phyloP scores from a whole-genome alignment of 2,329 filamentous ascomycete species.

The Trichoderma koningiopsis region DNA sequence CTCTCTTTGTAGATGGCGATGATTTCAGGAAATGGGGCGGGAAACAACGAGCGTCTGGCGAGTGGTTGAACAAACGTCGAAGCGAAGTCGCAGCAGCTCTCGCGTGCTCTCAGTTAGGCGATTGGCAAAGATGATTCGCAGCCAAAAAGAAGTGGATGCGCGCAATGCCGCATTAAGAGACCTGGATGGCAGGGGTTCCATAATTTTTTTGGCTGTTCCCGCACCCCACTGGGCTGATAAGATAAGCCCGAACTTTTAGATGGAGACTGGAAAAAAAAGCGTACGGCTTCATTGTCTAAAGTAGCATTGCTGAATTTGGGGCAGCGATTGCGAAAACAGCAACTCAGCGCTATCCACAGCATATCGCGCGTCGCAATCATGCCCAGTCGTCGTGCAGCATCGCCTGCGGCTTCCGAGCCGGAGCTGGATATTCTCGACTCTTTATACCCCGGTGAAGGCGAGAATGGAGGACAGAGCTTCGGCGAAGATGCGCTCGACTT shows the following conservation, averaged over 20 bases:
- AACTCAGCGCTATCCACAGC: background rate
- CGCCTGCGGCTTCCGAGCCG: slow-evolving; percentile 82
- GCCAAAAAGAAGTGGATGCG: slow-evolving; percentile 23
- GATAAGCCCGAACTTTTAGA: slow-evolving; percentile 36
- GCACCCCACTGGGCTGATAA: slow-evolving; percentile 40
- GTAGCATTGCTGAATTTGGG: background rate
- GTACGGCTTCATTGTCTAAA: slow-evolving; percentile 25
- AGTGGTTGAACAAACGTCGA: background rate
- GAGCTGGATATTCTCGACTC: slow-evolving; percentile 87
- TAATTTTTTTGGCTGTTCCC: slow-evolving; percentile 29
- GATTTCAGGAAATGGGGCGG: background rate
- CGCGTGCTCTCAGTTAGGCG: slow-evolving; percentile 6
- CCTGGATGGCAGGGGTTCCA: slow-evolving; percentile 27
- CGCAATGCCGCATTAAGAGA: slow-evolving; percentile 17
- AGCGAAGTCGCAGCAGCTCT: slow-evolving; percentile 15
- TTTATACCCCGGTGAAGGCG: slow-evolving; percentile 66
- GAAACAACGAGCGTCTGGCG: background rate
- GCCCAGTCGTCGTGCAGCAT: slow-evolving; percentile 67
- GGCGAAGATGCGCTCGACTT: slow-evolving; percentile 54
- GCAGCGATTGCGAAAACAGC: background rate
- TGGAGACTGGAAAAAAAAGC: slow-evolving; percentile 35
- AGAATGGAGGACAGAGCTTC: slow-evolving; percentile 45
- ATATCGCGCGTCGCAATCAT: slow-evolving; percentile 48
- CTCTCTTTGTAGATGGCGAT: background rate
- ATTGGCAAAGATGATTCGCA: slow-evolving; percentile 19